These are phyloP conservation scores for Deinandra increscens DNA, from an alignment of 129 eudicot species.

Conservation along the genomic window DNA sequence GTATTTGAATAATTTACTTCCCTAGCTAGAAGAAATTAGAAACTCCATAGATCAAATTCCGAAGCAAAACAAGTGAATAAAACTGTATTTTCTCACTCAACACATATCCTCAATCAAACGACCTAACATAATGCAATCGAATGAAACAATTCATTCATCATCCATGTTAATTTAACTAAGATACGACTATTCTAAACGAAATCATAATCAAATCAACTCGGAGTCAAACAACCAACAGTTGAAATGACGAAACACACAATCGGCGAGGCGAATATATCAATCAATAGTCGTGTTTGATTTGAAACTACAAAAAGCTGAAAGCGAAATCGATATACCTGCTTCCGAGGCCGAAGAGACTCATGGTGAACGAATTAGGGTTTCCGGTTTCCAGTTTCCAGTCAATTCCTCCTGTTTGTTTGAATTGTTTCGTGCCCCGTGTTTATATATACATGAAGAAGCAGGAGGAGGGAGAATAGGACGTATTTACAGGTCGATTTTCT, in stretches of 20 bases:
- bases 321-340: conserved; percentile 42
- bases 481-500: conserved; percentile 29
- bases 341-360: conserved; percentile 74
- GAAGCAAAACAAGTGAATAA: neutral
- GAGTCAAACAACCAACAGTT: conserved; percentile 2
- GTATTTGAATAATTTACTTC: neutral
- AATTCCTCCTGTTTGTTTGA: no score
- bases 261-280: neutral
- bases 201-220: neutral
- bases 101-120: neutral
- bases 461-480: conserved; percentile 4
- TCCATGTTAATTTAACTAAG: neutral
- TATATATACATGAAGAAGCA: conserved; percentile 17
- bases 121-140: neutral
- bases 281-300: neutral
- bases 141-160: neutral
- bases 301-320: neutral
- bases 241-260: neutral
- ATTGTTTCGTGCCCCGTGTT: neutral
- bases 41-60: neutral
- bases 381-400: neutral
- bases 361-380: conserved; percentile 29
- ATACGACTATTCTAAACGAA: neutral
- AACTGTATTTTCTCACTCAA: neutral
- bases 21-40: no score